Percentiles rank a stretch among this genome's conserved stretches.
Conservation (phyloP, 2,329 filamentous ascomycete species). For the Curvularia spicifera region DNA sequence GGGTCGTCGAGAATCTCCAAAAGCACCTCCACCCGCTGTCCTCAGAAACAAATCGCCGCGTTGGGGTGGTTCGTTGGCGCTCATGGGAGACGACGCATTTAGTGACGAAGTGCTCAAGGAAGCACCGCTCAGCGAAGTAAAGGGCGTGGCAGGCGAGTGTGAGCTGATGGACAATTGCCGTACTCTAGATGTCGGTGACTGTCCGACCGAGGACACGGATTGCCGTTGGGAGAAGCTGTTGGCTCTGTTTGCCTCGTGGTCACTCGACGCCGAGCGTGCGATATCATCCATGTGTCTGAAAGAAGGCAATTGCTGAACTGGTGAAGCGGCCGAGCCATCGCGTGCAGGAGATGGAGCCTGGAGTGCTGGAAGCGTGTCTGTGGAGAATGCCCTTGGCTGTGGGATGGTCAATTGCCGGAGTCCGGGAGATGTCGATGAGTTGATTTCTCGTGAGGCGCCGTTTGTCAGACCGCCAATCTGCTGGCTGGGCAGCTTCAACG, state of each 20-base stretch:
- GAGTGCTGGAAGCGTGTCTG: slow-evolving; percentile 46
- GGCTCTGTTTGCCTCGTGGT: slow-evolving; percentile 36
- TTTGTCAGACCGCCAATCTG: slow-evolving; percentile 29
- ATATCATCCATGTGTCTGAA: slow-evolving; percentile 46
- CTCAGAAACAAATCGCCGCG: slow-evolving; percentile 42
- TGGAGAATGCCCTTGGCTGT: slow-evolving; percentile 32
- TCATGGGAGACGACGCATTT: slow-evolving; percentile 44
- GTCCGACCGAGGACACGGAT: slow-evolving; percentile 45
- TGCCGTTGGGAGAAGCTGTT: slow-evolving; percentile 43
- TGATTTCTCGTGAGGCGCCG: slow-evolving; percentile 28
- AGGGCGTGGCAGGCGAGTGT: slow-evolving; percentile 41
- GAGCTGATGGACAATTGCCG: slow-evolving; percentile 45
- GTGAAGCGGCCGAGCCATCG: slow-evolving; percentile 37
- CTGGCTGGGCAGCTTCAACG: slow-evolving; percentile 22
- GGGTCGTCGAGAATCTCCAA: slow-evolving; percentile 39
- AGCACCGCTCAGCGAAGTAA: slow-evolving; percentile 20
- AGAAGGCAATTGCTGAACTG: slow-evolving; percentile 42
- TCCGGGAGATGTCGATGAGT: slow-evolving; percentile 37
- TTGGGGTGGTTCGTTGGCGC: slow-evolving; percentile 37
- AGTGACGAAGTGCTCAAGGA: slow-evolving; percentile 37
- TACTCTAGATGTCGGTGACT: slow-evolving; percentile 45
- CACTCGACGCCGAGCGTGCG: slow-evolving; percentile 42
- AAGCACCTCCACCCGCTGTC: slow-evolving; percentile 38
- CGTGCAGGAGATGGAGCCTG: slow-evolving; percentile 43
- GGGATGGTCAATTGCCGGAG: slow-evolving; percentile 45